Percentiles rank a stretch among this genome's conserved stretches.
phyloP scores from a whole-genome alignment of 441 rosid species.

The Erodium texanum region DNA sequence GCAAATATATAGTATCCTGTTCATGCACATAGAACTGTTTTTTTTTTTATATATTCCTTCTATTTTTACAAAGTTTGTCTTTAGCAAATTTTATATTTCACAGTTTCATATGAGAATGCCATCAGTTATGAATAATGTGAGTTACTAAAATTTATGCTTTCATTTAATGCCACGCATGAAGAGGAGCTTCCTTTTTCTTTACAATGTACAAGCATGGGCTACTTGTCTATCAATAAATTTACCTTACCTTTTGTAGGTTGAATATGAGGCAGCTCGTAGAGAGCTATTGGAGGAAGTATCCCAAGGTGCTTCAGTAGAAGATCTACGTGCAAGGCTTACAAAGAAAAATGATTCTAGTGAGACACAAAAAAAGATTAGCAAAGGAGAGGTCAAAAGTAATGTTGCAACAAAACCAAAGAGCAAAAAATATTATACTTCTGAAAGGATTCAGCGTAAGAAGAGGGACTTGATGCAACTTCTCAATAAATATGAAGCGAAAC shows the following conservation, averaged over 20 bases:
- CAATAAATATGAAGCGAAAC: slow-evolving; percentile 36
- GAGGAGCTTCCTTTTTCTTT: not conserved
- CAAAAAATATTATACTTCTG: slow-evolving; percentile 34
- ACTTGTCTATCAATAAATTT: slow-evolving; percentile 9
- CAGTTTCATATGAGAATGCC: not conserved
- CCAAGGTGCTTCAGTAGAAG: slow-evolving; percentile 64
- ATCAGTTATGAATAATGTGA: not conserved
- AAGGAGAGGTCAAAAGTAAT: slow-evolving; percentile 49
- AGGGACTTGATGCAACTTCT: slow-evolving; percentile 65
- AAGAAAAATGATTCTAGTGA: slow-evolving; percentile 44
- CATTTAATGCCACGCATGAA: not conserved
- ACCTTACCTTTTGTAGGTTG: slow-evolving; percentile 43
- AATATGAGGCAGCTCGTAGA: slow-evolving; percentile 83
- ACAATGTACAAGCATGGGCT: not conserved
- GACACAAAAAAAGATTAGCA: slow-evolving; percentile 37
- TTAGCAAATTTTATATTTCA: not conserved
- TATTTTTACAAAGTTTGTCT: not conserved
- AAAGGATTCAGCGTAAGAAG: slow-evolving; percentile 65
- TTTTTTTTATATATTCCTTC: not conserved
- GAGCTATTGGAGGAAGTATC: slow-evolving; percentile 80
- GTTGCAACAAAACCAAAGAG: slow-evolving; percentile 45
- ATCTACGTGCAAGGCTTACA: slow-evolving; percentile 52
- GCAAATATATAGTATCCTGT: not conserved
- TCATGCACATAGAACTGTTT: not conserved
- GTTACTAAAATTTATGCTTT: not conserved